Evolutionary conservation across 345 rosid genomes (phyloP), one percentile per base, ranked within the genome.

Genomic region (Syzygium oleosum): DNA sequence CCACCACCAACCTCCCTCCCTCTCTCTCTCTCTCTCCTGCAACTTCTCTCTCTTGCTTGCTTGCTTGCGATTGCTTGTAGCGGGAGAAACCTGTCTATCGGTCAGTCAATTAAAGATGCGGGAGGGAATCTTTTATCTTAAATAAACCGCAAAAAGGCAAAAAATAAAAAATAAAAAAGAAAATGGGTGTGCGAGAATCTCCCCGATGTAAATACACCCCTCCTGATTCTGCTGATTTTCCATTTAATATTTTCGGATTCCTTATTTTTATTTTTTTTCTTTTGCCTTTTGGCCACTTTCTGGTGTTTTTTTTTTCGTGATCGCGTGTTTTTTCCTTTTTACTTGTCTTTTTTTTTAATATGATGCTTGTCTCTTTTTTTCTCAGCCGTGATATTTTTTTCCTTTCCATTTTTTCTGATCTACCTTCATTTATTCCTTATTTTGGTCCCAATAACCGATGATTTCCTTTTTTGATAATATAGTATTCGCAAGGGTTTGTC

Each of bases 401-500:
- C 6, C 16, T 34, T 31, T 9, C 4, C 43, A 68, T 68, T 31
- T 68, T 31, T 17, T 17, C 11, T 31, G 17, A 31, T 34, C 12
- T 17, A 5, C 43, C 1, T 23, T 68, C 46, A 23, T 31, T 68
- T 68, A 68, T 16, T 5, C 23, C 2, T 68, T 17, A 61, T 0
- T 61, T n/a, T n/a, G 10, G 23, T 17, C 23, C 43, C 79, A 9
- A 68, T 17, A 68, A 68, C 17, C 2, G 79, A 34, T 17, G 0
- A 17, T 61, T n/a, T n/a, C 73, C 38, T 0, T 61, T 61, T n/a
- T 6, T 43, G 3, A 27, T 27, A 2, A 12, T 59, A 12, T 59
- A 0, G 34, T 0, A 5, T 1, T 7, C 9, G 4, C 73, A 0
- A 14, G 4, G 46, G 7, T n/a, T 61, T 6, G 5, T n/a, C 31